Conservation (phyloP, 1,284 basidiomycete genomes). For the Apiotrichum brassicae region DNA sequence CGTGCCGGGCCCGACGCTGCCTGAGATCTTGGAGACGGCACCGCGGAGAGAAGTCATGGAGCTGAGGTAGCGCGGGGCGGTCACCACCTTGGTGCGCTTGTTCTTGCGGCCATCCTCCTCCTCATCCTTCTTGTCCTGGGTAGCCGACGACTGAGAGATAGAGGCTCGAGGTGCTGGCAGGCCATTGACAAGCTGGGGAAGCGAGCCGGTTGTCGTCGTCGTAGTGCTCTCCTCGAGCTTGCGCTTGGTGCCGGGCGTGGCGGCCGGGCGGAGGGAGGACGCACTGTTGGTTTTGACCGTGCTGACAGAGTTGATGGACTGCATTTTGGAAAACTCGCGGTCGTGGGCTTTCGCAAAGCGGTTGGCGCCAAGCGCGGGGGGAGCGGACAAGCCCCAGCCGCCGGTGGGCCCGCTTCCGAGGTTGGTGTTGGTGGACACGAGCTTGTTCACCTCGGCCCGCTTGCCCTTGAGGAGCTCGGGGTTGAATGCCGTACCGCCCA, state of each 20-base stretch:
- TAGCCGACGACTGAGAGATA: background rate
- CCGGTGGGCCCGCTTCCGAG: slow-evolving; percentile 20
- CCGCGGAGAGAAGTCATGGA: background rate
- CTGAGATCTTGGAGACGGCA: background rate
- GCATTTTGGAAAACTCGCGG: slow-evolving; percentile 38
- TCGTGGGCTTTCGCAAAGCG: slow-evolving; percentile 37
- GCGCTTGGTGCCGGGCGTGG: background rate
- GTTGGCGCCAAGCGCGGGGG: slow-evolving; percentile 13
- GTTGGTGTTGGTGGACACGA: slow-evolving; percentile 27
- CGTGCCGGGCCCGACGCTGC: background rate
- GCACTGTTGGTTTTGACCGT: background rate
- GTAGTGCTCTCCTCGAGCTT: background rate
- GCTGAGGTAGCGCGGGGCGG: background rate
- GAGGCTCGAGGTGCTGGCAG: background rate
- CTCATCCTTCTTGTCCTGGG: background rate
- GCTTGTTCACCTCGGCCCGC: slow-evolving; percentile 30
- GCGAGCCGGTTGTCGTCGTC: background rate
- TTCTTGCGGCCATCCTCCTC: slow-evolving; percentile 2
- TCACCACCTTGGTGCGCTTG: slow-evolving; percentile 7
- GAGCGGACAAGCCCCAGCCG: slow-evolving; percentile 29
- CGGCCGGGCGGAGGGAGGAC: background rate
- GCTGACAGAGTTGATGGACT: background rate
- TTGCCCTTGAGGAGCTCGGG: slow-evolving; percentile 41
- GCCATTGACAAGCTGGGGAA: slow-evolving; percentile 1
- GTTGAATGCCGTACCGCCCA: slow-evolving; percentile 24